Percentiles rank a stretch among this genome's conserved stretches.
phyloP scores from a whole-genome alignment of 805 yeast species.

The Barnettozyma pratensis region DNA sequence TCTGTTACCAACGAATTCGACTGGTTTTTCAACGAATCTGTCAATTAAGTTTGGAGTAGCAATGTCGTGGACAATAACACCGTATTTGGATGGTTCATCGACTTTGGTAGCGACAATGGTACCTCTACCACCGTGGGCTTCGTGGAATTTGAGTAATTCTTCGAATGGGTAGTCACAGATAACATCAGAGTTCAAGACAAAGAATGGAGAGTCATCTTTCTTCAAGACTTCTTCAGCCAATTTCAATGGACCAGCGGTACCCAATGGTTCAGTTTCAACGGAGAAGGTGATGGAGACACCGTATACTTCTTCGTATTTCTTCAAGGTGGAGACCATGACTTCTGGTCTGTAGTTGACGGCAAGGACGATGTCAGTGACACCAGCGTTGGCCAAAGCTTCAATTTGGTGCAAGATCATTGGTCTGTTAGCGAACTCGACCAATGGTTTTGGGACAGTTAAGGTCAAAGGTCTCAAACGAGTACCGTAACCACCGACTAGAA shows the following conservation, averaged over 20 bases:
- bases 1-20: constrained; percentile 99
- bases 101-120: constrained; percentile 99
- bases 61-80: constrained; percentile 98
- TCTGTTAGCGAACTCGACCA: constrained; percentile 97
- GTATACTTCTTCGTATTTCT: constrained; percentile 90
- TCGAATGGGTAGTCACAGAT: constrained; percentile 97
- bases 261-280: constrained; percentile 98
- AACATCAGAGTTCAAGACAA: constrained; percentile 96
- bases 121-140: constrained; percentile 94
- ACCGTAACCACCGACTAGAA: constrained; percentile 99
- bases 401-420: constrained; percentile 99
- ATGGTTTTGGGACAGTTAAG: constrained; percentile 90
- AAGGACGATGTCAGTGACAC: constrained; percentile 96
- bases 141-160: constrained; percentile 90
- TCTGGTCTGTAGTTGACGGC: constrained; percentile 99
- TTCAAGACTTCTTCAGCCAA: constrained; percentile 90
- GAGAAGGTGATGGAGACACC: constrained; percentile 95
- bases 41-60: constrained; percentile 93
- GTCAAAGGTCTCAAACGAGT: constrained; percentile 99
- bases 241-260: constrained; percentile 98
- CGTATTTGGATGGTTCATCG: constrained; percentile 98
- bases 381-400: constrained; percentile 96
- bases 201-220: constrained; percentile 95
- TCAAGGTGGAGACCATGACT: constrained; percentile 93
- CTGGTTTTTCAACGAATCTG: constrained; percentile 99